Percentiles rank a stretch among this genome's conserved stretches.
phyloP scores from a whole-genome alignment of 1,284 basidiomycete species.

The Laetiporus sulphureus region DNA sequence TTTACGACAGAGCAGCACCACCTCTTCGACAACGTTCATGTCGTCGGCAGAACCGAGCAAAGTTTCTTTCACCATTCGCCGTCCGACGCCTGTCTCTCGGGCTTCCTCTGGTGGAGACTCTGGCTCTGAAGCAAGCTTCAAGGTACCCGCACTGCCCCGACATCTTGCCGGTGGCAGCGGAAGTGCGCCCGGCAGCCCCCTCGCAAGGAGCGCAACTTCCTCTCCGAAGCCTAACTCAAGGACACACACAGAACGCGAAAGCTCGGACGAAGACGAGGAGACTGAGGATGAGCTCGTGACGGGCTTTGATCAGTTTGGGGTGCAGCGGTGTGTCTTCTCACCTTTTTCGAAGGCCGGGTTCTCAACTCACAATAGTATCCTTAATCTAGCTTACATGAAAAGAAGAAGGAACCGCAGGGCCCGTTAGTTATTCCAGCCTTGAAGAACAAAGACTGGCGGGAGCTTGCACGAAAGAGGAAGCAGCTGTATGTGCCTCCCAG shows the following conservation, averaged over 20 bases:
- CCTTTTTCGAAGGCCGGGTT: slow-evolving; percentile 21
- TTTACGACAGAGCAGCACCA: background rate
- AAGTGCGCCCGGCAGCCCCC: slow-evolving; percentile 49
- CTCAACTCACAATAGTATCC: slow-evolving; percentile 61
- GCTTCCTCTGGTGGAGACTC: slow-evolving; percentile 56
- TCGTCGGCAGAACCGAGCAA: slow-evolving; percentile 31
- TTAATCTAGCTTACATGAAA: slow-evolving; percentile 34
- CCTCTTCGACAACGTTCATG: slow-evolving; percentile 3
- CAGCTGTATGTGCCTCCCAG: slow-evolving; percentile 63
- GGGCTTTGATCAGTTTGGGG: slow-evolving; percentile 62
- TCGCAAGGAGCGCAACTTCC: slow-evolving; percentile 40
- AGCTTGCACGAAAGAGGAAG: slow-evolving; percentile 57
- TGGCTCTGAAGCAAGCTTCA: slow-evolving; percentile 47
- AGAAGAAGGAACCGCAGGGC: slow-evolving; percentile 42
- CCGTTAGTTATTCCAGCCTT: slow-evolving; percentile 81
- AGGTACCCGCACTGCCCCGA: slow-evolving; percentile 50
- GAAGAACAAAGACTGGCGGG: slow-evolving; percentile 86
- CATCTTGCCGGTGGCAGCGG: slow-evolving; percentile 36
- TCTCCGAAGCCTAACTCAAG: slow-evolving; percentile 31
- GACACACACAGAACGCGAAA: slow-evolving; percentile 37
- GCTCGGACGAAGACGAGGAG: slow-evolving; percentile 53
- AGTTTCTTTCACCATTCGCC: slow-evolving; percentile 69
- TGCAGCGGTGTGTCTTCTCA: slow-evolving; percentile 64
- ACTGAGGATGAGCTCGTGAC: slow-evolving; percentile 65
- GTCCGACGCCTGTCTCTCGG: slow-evolving; percentile 59